phyloP scores from a whole-genome alignment of 2,329 filamentous ascomycete species.

The Stachybotrys echinatus region DNA sequence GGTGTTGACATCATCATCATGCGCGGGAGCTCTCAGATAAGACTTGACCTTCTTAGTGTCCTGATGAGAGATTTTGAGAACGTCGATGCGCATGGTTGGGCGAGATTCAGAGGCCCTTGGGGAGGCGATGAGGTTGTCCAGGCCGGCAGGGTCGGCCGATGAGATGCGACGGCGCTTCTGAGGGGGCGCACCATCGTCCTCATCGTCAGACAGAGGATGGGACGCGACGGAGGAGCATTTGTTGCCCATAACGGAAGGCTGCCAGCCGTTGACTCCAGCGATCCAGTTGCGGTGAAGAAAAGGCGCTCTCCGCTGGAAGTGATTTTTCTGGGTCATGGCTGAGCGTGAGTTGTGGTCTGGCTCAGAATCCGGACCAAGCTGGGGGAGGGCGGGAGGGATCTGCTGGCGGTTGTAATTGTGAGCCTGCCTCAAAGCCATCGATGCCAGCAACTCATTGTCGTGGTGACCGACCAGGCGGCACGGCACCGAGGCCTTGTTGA shows the following conservation, averaged over 20 bases:
- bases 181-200: slow-evolving; percentile 32
- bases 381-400: slow-evolving; percentile 7
- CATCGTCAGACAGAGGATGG: slow-evolving; percentile 17
- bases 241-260: slow-evolving; percentile 37
- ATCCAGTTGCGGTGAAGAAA: slow-evolving; percentile 53
- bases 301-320: slow-evolving; percentile 43
- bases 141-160: slow-evolving; percentile 26
- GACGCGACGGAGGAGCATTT: slow-evolving; percentile 29
- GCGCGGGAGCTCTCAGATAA: slow-evolving; percentile 20
- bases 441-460: slow-evolving; percentile 7
- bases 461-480: not conserved
- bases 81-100: slow-evolving; percentile 45
- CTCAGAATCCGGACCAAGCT: slow-evolving; percentile 17
- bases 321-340: slow-evolving; percentile 43
- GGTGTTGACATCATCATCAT: slow-evolving; percentile 21
- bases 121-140: slow-evolving; percentile 26
- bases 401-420: not conserved
- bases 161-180: slow-evolving; percentile 46
- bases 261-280: slow-evolving; percentile 38
- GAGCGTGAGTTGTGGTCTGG: slow-evolving; percentile 23
- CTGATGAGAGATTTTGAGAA: slow-evolving; percentile 47
- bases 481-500: not conserved
- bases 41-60: slow-evolving; percentile 32
- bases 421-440: slow-evolving; percentile 5
- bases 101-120: slow-evolving; percentile 23